Evolutionary conservation across 495 filamentous ascomycete species (phyloP).

Genomic region (Peziza echinospora): DNA sequence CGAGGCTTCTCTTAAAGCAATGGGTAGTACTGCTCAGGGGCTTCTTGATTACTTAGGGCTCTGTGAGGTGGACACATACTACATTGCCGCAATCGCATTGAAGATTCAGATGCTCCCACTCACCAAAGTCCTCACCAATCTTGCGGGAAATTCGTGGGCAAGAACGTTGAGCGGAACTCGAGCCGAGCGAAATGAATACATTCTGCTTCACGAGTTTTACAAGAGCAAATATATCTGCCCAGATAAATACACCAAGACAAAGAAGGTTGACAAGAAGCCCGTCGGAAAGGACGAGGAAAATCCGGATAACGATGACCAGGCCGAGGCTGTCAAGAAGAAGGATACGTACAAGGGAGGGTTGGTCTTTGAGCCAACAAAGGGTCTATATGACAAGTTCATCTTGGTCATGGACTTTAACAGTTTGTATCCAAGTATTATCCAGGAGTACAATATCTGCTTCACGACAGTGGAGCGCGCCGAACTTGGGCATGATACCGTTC

Average conservation of each 20-base stretch:
- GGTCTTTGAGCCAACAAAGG: constrained; percentile 94
- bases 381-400: constrained; percentile 88
- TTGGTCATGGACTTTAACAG: constrained; percentile 99
- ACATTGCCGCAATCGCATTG: constrained; percentile 72
- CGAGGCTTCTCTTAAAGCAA: constrained; percentile 67
- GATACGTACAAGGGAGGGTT: constrained; percentile 97
- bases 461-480: constrained; percentile 69
- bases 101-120: constrained; percentile 79
- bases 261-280: constrained; percentile 15
- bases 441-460: constrained; percentile 98
- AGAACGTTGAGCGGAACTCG: constrained; percentile 85
- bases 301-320: constrained; percentile 47
- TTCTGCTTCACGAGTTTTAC: constrained; percentile 90
- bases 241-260: constrained; percentile 60
- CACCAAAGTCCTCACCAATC: constrained; percentile 84
- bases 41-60: constrained; percentile 83
- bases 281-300: constrained; percentile 42
- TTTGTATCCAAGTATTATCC: constrained; percentile 94
- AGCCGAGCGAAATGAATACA: constrained; percentile 96
- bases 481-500: constrained; percentile 56
- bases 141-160: constrained; percentile 96
- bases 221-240: constrained; percentile 93
- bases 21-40: constrained; percentile 63
- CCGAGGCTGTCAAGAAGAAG: constrained; percentile 64
- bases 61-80: constrained; percentile 86